Evolutionary conservation across 1,284 basidiomycete species (phyloP).

Genomic region (Taiwanofungus camphoratus): DNA sequence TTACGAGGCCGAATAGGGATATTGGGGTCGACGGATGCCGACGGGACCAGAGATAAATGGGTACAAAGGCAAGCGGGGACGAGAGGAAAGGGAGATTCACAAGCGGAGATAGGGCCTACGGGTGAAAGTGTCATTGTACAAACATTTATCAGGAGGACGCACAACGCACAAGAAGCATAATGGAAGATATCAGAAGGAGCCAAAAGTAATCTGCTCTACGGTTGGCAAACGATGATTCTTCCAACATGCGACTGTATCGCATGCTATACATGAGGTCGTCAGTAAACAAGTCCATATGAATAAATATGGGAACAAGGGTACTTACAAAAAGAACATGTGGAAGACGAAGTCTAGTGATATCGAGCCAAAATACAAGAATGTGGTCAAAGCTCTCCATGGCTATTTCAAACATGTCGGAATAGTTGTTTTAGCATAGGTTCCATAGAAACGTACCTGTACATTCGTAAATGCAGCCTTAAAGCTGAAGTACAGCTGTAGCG

Average conservation of each 20-base stretch:
- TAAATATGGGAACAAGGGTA: slow-evolving; percentile 9
- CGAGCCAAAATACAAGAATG: slow-evolving; percentile 94
- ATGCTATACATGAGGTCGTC: slow-evolving; percentile 48
- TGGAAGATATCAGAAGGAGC: slow-evolving; percentile 77
- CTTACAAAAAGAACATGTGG: slow-evolving; percentile 97
- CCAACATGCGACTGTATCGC: slow-evolving; percentile 93
- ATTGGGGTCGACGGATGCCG: slow-evolving; percentile 93
- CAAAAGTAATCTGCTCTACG: slow-evolving; percentile 91
- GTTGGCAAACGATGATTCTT: slow-evolving; percentile 93
- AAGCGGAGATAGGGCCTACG: slow-evolving; percentile 74
- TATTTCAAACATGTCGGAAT: slow-evolving; percentile 27
- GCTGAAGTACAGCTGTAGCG: slow-evolving; percentile 89
- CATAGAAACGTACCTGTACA: slow-evolving; percentile 51
- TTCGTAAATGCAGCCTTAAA: slow-evolving; percentile 80
- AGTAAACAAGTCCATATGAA: background rate
- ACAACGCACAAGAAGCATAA: slow-evolving; percentile 73
- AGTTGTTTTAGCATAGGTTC: background rate
- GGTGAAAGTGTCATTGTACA: slow-evolving; percentile 5
- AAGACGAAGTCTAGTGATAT: slow-evolving; percentile 94
- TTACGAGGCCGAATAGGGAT: slow-evolving; percentile 90
- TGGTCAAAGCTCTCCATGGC: slow-evolving; percentile 87
- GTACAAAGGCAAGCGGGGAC: slow-evolving; percentile 84
- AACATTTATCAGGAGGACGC: background rate
- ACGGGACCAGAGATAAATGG: slow-evolving; percentile 96
- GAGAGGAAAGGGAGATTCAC: slow-evolving; percentile 90